phyloP scores from a whole-genome alignment of 371 early-diverging fungal genomes.

The Nematocida ausubeli region DNA sequence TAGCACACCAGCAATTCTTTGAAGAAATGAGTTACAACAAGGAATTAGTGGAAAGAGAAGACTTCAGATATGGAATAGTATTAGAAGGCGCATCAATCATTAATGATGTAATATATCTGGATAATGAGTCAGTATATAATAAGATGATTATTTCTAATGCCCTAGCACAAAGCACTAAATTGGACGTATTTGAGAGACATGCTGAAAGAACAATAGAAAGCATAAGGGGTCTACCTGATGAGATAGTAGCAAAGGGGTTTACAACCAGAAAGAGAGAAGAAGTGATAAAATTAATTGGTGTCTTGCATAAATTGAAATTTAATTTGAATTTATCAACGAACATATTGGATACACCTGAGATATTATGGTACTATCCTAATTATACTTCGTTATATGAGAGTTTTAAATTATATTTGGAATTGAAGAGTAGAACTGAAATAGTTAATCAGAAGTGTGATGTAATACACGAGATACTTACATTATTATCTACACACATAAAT shows the following conservation, averaged over 20 bases:
- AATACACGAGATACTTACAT: constrained; percentile 66
- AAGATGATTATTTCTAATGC: constrained; percentile 69
- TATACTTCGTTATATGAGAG: constrained; percentile 67
- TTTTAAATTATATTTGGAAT: constrained; percentile 67
- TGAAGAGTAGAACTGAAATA: constrained; percentile 66
- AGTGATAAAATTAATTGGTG: constrained; percentile 64
- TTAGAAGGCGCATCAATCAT: constrained; percentile 63
- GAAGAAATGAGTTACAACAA: constrained; percentile 63
- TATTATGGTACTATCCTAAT: constrained; percentile 67
- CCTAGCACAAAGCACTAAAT: constrained; percentile 69
- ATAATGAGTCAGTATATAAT: constrained; percentile 64
- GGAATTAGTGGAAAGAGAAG: constrained; percentile 64
- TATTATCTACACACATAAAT: constrained; percentile 66
- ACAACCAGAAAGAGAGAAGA: constrained; percentile 65
- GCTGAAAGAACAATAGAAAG: constrained; percentile 65
- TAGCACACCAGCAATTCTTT: constrained; percentile 62
- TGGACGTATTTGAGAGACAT: constrained; percentile 68
- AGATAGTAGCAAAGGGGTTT: constrained; percentile 66
- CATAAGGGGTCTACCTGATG: constrained; percentile 67
- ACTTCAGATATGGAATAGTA: constrained; percentile 67
- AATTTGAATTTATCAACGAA: constrained; percentile 68
- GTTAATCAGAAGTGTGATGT: constrained; percentile 68
- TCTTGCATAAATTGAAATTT: constrained; percentile 65
- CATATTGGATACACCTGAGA: constrained; percentile 68
- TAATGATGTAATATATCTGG: constrained; percentile 68